phyloP scores from a whole-genome alignment of 805 yeast species.

The Ogataea chonburiensis region DNA sequence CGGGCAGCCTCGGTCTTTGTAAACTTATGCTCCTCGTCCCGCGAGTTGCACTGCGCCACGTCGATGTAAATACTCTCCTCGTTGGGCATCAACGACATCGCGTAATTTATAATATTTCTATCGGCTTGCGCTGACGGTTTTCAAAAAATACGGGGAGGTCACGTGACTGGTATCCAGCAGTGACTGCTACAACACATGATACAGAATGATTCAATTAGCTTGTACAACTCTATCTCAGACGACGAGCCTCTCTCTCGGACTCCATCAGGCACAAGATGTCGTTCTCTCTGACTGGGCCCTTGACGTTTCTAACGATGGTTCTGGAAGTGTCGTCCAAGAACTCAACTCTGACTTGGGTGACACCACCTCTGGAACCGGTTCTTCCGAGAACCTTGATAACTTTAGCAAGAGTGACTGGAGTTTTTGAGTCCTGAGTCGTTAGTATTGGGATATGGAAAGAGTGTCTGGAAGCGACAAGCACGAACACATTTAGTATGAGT shows the following conservation, averaged over 20 bases:
- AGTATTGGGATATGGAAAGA: too few relatives aligned
- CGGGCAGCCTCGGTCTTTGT: slow-evolving; percentile 40
- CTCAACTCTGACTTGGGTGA: slow-evolving; percentile 97
- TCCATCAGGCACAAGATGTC: slow-evolving; percentile 99
- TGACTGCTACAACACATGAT: slow-evolving; percentile 11
- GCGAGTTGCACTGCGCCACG: slow-evolving; percentile 16
- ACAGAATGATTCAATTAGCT: slow-evolving; percentile 11
- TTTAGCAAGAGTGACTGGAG: slow-evolving; percentile 99
- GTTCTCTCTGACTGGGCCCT: slow-evolving; percentile 96
- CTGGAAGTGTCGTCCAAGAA: slow-evolving; percentile 93
- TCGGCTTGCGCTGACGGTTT: too few relatives aligned
- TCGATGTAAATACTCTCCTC: slow-evolving; percentile 19
- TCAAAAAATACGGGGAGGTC: slow-evolving; percentile 5
- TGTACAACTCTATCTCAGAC: slow-evolving; percentile 63
- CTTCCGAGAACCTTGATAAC: slow-evolving; percentile 99
- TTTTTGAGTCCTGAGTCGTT: slow-evolving; percentile 52
- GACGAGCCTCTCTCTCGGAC: slow-evolving; percentile 99
- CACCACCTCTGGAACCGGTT: slow-evolving; percentile 99
- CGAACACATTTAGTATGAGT: too few relatives aligned
- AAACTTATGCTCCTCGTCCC: slow-evolving; percentile 20
- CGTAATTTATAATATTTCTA: slow-evolving; percentile 1
- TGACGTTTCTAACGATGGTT: slow-evolving; percentile 96
- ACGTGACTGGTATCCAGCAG: slow-evolving; percentile 12
- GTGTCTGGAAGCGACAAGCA: too few relatives aligned
- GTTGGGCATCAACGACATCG: slow-evolving; percentile 11